These are phyloP conservation scores for Brachypodium distachyon DNA, from an alignment of 202 grass and related monocot genomes.

Conservation along the genomic window DNA sequence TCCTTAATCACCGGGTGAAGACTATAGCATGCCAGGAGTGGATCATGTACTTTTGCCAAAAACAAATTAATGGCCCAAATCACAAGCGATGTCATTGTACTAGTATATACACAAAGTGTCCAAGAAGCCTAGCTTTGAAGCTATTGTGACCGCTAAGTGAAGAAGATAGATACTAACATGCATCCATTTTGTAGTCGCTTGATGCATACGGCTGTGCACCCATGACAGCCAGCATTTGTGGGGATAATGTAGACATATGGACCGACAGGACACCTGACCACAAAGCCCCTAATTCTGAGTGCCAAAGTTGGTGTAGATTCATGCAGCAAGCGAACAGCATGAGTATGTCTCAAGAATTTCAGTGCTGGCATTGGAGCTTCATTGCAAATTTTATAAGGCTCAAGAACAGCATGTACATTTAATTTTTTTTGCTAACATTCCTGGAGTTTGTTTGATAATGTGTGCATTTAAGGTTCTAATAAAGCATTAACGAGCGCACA, in stretches of 20 bases:
- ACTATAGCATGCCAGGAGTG: not conserved
- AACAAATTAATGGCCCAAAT: not conserved
- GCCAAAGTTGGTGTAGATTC: constrained; percentile 17
- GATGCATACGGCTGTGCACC: constrained; percentile 32
- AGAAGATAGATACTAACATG: not conserved
- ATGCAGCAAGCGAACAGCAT: constrained; percentile 20
- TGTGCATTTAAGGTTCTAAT: not conserved
- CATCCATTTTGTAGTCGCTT: constrained; percentile 13
- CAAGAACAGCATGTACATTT: not conserved
- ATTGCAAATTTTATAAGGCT: not conserved
- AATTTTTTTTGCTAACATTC: not conserved
- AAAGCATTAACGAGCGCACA: not conserved
- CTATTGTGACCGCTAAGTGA: not conserved
- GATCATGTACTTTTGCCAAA: not conserved
- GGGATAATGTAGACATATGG: constrained; percentile 17
- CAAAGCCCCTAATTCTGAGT: constrained; percentile 11
- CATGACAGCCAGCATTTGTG: not conserved
- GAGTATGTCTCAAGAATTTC: constrained; percentile 33
- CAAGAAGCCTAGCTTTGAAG: not conserved
- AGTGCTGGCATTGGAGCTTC: not conserved
- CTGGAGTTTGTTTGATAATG: not conserved
- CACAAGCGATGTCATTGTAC: not conserved
- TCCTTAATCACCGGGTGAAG: no score
- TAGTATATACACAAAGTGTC: not conserved
- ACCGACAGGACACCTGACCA: constrained; percentile 11